These are phyloP conservation scores for Diaporthe caulivora DNA, from an alignment of 2,329 filamentous ascomycete species.

Conservation along the genomic window DNA sequence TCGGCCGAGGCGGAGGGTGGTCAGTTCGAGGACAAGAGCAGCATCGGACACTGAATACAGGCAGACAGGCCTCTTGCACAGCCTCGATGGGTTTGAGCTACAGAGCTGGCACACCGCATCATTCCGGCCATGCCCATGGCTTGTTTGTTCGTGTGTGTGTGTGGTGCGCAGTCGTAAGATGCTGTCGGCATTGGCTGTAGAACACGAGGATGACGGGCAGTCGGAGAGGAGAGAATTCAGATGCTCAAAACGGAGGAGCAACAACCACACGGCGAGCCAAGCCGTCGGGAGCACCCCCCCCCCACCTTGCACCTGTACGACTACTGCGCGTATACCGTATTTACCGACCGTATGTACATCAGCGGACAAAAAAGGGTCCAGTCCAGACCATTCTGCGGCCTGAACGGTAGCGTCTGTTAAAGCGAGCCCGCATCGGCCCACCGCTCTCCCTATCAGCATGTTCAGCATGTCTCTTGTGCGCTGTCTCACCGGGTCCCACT, in stretches of 20 bases:
- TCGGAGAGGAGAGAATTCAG: background rate
- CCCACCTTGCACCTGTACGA: background rate
- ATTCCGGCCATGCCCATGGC: background rate
- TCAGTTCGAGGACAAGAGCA: background rate
- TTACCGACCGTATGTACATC: no score
- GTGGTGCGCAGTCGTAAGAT: constrained; percentile 11
- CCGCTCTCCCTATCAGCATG: background rate
- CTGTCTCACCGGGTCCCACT: constrained; percentile 11
- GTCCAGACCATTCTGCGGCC: background rate
- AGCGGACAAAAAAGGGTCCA: constrained; percentile 2
- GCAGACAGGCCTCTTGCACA: constrained; percentile 4
- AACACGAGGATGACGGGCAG: constrained; percentile 2
- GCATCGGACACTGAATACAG: background rate
- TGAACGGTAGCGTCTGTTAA: background rate
- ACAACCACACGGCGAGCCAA: constrained; percentile 3
- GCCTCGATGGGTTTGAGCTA: constrained; percentile 22
- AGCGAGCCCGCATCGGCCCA: background rate
- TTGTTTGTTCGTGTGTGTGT: no score
- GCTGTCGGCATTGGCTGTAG: background rate
- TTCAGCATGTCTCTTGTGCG: background rate
- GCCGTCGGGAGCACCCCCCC: constrained; percentile 24
- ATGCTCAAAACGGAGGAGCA: background rate
- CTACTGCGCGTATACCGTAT: background rate
- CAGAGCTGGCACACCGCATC: constrained; percentile 9
- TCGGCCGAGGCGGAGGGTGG: background rate